These are phyloP conservation scores for Backusella mclennaniae DNA, from an alignment of 192 early-diverging fungal genomes.

Conservation along the genomic window DNA sequence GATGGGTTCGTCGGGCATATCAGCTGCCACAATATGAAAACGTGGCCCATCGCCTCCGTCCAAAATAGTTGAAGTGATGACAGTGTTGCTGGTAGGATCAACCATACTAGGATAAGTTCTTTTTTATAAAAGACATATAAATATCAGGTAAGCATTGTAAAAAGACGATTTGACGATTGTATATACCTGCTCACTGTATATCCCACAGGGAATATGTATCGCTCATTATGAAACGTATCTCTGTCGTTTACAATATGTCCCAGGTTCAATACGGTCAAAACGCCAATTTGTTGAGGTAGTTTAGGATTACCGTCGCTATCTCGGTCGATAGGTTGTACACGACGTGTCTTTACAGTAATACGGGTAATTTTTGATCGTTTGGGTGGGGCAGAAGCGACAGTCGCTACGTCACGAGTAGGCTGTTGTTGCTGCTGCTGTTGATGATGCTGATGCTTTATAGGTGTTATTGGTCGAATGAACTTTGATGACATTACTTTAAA, in stretches of 20 bases:
- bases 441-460: background rate
- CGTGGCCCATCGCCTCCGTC: conserved; percentile 74
- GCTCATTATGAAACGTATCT: conserved; percentile 81
- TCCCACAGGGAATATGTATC: conserved; percentile 96
- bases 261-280: conserved; percentile 68
- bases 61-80: conserved; percentile 72
- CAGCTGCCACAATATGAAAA: conserved; percentile 84
- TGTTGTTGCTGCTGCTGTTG: background rate
- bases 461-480: background rate
- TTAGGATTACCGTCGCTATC: conserved; percentile 61
- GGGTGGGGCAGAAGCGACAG: conserved; percentile 24
- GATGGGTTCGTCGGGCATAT: conserved; percentile 68
- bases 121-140: background rate
- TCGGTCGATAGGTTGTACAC: conserved; percentile 47
- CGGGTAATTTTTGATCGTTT: conserved; percentile 28
- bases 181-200: conserved; percentile 60
- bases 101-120: conserved; percentile 59
- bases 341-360: conserved; percentile 28
- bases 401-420: conserved; percentile 3
- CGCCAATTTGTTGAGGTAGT: conserved; percentile 78
- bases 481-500: conserved; percentile 1
- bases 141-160: background rate
- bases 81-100: conserved; percentile 42
- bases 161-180: background rate
- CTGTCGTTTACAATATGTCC: conserved; percentile 71